Percentiles rank a stretch among this genome's conserved stretches.
Evolutionary conservation across 192 early-diverging fungal genomes (phyloP).

Genomic region (Linnemannia zychae): DNA sequence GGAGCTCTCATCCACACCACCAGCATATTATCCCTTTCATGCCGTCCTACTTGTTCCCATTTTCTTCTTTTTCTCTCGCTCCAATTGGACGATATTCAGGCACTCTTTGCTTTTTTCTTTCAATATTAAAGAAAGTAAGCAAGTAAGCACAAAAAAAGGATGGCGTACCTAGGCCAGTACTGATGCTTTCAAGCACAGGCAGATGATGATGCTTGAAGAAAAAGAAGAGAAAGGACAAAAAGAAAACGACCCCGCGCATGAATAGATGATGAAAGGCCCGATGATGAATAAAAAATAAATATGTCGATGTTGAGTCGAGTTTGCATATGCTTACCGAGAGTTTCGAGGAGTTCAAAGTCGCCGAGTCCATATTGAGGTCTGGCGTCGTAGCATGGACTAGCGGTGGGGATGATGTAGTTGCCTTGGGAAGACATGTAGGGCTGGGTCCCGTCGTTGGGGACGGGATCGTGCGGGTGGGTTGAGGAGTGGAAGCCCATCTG

Average conservation of each 20-base stretch:
- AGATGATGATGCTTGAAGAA: background rate
- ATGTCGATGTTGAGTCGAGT: background rate
- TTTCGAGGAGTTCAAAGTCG: conserved; percentile 67
- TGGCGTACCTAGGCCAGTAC: too few species aligned
- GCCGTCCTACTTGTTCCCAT: background rate
- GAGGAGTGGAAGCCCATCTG: conserved; percentile 30
- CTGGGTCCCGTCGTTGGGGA: conserved; percentile 31
- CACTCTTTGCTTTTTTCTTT: background rate
- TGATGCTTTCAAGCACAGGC: too few species aligned
- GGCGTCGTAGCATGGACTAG: conserved; percentile 48
- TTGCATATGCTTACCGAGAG: conserved; percentile 57
- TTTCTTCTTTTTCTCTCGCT: background rate
- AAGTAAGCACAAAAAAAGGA: too few species aligned
- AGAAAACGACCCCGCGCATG: background rate
- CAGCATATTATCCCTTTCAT: background rate
- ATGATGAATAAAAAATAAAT: background rate
- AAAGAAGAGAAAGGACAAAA: background rate
- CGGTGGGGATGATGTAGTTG: conserved; percentile 30
- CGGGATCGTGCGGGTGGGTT: conserved; percentile 50
- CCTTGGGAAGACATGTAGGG: conserved; percentile 53
- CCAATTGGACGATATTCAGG: background rate
- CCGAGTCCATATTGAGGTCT: conserved; percentile 53
- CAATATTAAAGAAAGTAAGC: too few species aligned
- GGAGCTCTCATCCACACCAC: background rate
- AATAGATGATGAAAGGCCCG: background rate